Evolutionary conservation across 768 basidiomycete genomes (phyloP).

Genomic region (Boletus huronensis): DNA sequence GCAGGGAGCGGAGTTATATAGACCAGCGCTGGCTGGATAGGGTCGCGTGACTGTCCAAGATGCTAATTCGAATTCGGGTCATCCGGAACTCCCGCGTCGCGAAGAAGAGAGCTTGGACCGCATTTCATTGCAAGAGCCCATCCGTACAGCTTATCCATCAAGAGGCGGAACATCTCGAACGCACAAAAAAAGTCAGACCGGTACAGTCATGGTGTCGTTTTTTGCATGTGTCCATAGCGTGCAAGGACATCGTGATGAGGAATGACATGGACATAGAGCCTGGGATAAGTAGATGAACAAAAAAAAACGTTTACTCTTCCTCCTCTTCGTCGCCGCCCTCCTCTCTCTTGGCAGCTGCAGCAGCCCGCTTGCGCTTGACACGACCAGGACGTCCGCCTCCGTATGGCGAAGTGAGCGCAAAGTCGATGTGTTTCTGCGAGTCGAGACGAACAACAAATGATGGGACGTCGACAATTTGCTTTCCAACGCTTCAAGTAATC

Average conservation of each 20-base stretch:
- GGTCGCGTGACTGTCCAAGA: conserved; percentile 6
- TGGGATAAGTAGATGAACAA: conserved; percentile 25
- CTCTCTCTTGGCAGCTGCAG: conserved; percentile 87
- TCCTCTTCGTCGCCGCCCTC: conserved; percentile 89
- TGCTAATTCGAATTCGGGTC: background rate
- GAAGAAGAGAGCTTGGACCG: background rate
- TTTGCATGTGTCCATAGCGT: conserved; percentile 32
- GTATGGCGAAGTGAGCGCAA: conserved; percentile 93
- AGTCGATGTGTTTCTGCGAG: conserved; percentile 99
- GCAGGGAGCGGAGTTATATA: conserved; percentile 12
- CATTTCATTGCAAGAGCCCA: background rate
- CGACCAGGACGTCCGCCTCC: conserved; percentile 94
- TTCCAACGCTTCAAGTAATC: conserved; percentile 71
- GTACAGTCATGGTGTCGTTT: conserved; percentile 24
- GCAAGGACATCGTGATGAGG: conserved; percentile 29
- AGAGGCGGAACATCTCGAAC: background rate
- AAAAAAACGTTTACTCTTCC: conserved; percentile 58
- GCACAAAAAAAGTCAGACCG: background rate
- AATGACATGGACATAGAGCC: conserved; percentile 26
- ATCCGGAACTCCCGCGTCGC: background rate
- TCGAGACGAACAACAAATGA: conserved; percentile 99
- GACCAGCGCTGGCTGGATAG: background rate
- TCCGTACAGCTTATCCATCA: background rate
- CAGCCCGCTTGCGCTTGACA: conserved; percentile 97
- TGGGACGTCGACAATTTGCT: conserved; percentile 98